Evolutionary conservation across 169 alveolate species (phyloP).

Genomic region (Plasmodium cynomolgi): DNA sequence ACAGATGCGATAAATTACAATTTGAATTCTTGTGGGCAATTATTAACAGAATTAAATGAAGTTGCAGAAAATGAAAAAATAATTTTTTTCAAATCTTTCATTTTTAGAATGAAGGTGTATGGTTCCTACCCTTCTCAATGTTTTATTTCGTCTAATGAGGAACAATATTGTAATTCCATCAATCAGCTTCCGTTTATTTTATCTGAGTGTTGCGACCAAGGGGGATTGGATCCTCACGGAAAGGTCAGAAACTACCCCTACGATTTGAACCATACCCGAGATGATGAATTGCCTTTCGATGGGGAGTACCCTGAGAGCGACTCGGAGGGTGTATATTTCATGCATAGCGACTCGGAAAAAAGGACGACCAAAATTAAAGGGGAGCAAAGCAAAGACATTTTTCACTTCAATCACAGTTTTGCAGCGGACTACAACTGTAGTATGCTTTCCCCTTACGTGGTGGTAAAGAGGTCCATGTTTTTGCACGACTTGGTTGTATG

Average conservation of each 20-base stretch:
- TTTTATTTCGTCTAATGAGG: conserved; percentile 11
- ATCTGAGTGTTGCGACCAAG: conserved; percentile 35
- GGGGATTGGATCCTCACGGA: neutral
- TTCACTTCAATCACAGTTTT: neutral
- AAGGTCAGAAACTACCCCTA: neutral
- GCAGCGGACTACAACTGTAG: neutral
- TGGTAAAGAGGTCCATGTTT: conserved; percentile 33
- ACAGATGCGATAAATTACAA: conserved; percentile 32
- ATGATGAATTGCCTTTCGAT: neutral
- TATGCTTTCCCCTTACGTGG: conserved; percentile 9
- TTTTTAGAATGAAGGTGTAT: conserved; percentile 50
- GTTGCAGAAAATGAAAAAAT: conserved; percentile 45
- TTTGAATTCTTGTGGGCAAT: conserved; percentile 66
- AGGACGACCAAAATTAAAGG: conserved; percentile 2
- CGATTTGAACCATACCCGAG: neutral
- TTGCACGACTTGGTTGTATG: conserved; percentile 67
- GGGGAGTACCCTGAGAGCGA: neutral
- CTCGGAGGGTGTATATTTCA: neutral
- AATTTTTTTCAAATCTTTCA: conserved; percentile 65
- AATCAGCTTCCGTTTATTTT: conserved; percentile 63
- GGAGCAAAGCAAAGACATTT: neutral
- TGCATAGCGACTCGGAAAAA: neutral
- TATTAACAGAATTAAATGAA: conserved; percentile 48
- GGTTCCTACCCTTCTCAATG: conserved; percentile 75
- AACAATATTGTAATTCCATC: conserved; percentile 27